A percentile compares a stretch with the other conserved stretches of the same genome.
These are phyloP conservation scores for Syncephalastrum monosporum DNA, from an alignment of 371 early-diverging fungal species.

Conservation along the genomic window DNA sequence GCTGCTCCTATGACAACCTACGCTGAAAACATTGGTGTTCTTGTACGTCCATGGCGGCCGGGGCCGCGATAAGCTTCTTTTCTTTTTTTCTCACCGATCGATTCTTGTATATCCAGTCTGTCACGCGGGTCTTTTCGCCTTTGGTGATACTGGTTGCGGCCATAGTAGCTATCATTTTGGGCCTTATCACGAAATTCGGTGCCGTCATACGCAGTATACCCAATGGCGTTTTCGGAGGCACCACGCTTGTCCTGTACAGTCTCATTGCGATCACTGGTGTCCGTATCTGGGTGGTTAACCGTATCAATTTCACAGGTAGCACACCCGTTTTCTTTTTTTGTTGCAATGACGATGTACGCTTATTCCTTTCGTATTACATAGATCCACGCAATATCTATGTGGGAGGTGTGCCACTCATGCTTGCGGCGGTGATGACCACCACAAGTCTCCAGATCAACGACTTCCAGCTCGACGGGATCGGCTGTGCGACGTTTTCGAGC, in stretches of 20 bases:
- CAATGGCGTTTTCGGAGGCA: slow-evolving; percentile 57
- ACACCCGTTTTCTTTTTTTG: background rate
- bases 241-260: slow-evolving; percentile 55
- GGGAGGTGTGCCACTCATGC: slow-evolving; percentile 47
- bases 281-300: slow-evolving; percentile 58
- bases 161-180: slow-evolving; percentile 53
- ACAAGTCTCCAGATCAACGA: slow-evolving; percentile 37
- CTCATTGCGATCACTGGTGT: slow-evolving; percentile 60
- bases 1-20: slow-evolving; percentile 58
- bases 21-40: slow-evolving; percentile 56
- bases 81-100: background rate
- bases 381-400: slow-evolving; percentile 54
- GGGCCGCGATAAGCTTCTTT: background rate
- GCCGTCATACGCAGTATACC: slow-evolving; percentile 60
- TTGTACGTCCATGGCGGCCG: slow-evolving; percentile 23
- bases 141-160: slow-evolving; percentile 56
- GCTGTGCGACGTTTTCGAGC: slow-evolving; percentile 15
- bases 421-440: slow-evolving; percentile 48
- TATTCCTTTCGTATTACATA: background rate
- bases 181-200: slow-evolving; percentile 59
- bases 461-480: slow-evolving; percentile 42
- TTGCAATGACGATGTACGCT: background rate
- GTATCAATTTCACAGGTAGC: slow-evolving; percentile 47
- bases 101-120: slow-evolving; percentile 17
- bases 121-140: slow-evolving; percentile 57